Evolutionary conservation across 768 basidiomycete genomes (phyloP).

Genomic region (Botryobasidium botryosum): DNA sequence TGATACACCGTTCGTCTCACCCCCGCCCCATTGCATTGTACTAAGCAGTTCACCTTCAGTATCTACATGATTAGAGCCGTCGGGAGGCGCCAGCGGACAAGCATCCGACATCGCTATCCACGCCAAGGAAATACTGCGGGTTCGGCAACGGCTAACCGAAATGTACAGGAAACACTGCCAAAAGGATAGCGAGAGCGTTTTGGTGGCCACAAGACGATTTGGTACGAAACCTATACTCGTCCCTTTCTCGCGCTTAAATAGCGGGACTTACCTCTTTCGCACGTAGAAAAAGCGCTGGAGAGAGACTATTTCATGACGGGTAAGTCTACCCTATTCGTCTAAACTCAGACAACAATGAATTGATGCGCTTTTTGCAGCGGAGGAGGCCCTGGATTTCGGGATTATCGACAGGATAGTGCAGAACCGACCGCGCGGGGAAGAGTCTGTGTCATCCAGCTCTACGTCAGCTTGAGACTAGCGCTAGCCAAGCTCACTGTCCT

Average conservation of each 20-base stretch:
- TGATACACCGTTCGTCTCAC: constrained; percentile 81
- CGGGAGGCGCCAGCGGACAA: constrained; percentile 89
- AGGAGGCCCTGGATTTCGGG: constrained; percentile 80
- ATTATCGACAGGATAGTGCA: constrained; percentile 87
- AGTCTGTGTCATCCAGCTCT: too few species aligned
- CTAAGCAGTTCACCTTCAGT: constrained; percentile 7
- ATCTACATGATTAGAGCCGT: constrained; percentile 48
- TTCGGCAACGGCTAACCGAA: constrained; percentile 63
- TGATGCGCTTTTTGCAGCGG: constrained; percentile 38
- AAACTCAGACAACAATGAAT: constrained; percentile 14
- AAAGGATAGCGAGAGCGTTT: constrained; percentile 15
- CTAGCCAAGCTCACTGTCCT: too few species aligned
- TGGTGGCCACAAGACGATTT: constrained; percentile 1
- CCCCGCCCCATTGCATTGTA: constrained; percentile 1
- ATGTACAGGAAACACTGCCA: constrained; percentile 84
- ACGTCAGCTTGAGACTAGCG: too few species aligned
- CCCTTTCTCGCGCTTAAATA: constrained; percentile 5
- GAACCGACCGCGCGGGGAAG: constrained; percentile 13
- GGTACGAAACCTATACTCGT: background rate
- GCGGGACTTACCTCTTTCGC: constrained; percentile 9
- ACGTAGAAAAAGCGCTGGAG: constrained; percentile 69
- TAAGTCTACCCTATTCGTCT: constrained; percentile 1
- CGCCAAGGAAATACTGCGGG: constrained; percentile 86
- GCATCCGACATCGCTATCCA: constrained; percentile 96
- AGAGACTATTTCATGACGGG: constrained; percentile 89